Conservation (phyloP, 306 rosid species). For the Trichosanthes truncata region DNA sequence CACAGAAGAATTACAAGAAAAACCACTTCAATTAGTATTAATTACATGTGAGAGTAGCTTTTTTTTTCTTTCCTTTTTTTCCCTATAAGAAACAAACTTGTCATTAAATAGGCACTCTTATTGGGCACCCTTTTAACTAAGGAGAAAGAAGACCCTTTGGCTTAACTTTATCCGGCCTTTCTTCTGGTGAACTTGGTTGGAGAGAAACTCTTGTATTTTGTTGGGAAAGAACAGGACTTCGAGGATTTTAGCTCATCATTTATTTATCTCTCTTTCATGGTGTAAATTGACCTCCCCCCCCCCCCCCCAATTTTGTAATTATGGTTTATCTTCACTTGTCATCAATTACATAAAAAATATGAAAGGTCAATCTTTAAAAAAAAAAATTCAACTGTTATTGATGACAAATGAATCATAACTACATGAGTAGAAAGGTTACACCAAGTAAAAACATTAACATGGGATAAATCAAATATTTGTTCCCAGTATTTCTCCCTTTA, state of each 20-base stretch:
- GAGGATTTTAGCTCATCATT: too few species aligned
- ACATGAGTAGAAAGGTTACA: background rate
- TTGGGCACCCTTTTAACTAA: too few species aligned
- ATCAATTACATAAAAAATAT: background rate
- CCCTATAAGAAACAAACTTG: background rate
- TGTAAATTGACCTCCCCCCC: too few species aligned
- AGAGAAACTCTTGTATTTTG: too few species aligned
- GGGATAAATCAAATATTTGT: background rate
- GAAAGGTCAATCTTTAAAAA: background rate
- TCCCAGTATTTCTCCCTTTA: background rate
- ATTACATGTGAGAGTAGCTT: background rate
- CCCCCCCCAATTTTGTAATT: too few species aligned
- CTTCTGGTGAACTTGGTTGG: too few species aligned
- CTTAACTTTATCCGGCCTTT: too few species aligned
- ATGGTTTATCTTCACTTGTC: background rate
- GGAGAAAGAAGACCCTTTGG: too few species aligned
- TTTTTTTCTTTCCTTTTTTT: too few species aligned
- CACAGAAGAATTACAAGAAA: background rate
- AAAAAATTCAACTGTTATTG: background rate
- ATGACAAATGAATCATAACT: background rate
- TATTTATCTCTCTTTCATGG: too few species aligned
- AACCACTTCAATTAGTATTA: background rate
- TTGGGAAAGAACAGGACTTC: too few species aligned
- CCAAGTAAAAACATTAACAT: background rate
- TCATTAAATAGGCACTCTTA: too few species aligned